Base-by-base conservation (phyloP, 805 yeast genomes). In the Saccharomycopsis sp. region DNA sequence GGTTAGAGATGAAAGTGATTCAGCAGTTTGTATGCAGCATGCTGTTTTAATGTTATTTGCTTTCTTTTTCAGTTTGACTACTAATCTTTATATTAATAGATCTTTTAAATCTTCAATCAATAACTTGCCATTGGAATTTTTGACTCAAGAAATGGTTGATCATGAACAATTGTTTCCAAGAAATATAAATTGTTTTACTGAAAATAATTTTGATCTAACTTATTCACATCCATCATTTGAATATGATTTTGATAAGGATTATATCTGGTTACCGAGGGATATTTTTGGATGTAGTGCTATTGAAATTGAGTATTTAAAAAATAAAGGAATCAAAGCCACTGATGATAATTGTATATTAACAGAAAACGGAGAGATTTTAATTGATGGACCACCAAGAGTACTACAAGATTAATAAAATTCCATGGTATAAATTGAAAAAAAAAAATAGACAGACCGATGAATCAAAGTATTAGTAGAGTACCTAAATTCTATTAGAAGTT, bases 51-150 rank as follows among this genome's bases (percentile, higher is more conserved):
- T 79, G 74, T 53, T 73, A 2, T 31, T 69, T 1, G 58, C 75
- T 0, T 55, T 82, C 25, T 46, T 72, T 2, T 47, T 59, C 2
- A 84, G 95, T 0, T 58, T 76, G 3, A 65, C 72, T 26, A 72
- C 69, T 1, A 87, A 87, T 47, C 53, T 65, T 31, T 64, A 69
- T 5, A 62, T 82, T 8, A 67, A 70, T 36, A 57, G 53, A 30
- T 54, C 67, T 32, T 76, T 60, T 43, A 55, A 56, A 2, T 59
- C 54, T 3, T 47, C 63, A 37, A 51, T 63, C 27, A 52, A 56
- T 10, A 56, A 60, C 37, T 49, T 67, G 18, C 76, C 79, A 5
- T 31, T 56, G 5, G 44, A 46, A 28, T 34, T 21, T 32, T 34
- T 33, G 34, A 32, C 14, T 14, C 44, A 36, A 26, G 42, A 48